A percentile compares a stretch with the other conserved stretches of the same genome.
Conservation (phyloP, 2,329 filamentous ascomycete species). For the Diplodia seriata region DNA sequence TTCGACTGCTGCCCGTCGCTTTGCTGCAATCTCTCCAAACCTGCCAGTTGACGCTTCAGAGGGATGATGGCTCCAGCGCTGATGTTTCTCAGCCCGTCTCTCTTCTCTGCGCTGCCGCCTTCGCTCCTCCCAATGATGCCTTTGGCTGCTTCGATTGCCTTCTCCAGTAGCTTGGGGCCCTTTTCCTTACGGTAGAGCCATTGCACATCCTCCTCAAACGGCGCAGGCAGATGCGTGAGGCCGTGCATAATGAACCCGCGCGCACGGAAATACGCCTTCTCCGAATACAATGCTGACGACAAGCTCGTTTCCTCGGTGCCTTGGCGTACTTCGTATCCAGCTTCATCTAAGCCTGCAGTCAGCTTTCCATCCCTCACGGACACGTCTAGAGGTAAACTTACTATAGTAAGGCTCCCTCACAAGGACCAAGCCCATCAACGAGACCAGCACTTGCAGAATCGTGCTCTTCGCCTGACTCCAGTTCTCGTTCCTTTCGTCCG, state of each 20-base stretch:
- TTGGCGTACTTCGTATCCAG: constrained; percentile 63
- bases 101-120: constrained; percentile 39
- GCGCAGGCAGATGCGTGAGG: constrained; percentile 51
- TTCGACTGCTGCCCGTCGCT: not conserved
- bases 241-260: constrained; percentile 59
- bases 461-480: constrained; percentile 63
- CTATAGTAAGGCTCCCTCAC: constrained; percentile 68
- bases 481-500: constrained; percentile 58
- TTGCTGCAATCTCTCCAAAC: constrained; percentile 43
- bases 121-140: constrained; percentile 51
- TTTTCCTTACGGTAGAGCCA: constrained; percentile 57
- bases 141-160: constrained; percentile 53
- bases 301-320: constrained; percentile 55
- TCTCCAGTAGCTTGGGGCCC: constrained; percentile 52
- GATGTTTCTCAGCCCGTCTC: constrained; percentile 56
- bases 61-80: constrained; percentile 57
- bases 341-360: constrained; percentile 57
- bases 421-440: constrained; percentile 63
- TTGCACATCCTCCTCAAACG: constrained; percentile 59
- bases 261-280: constrained; percentile 61
- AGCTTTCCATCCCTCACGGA: not conserved
- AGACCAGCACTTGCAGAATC: constrained; percentile 64
- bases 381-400: constrained; percentile 40
- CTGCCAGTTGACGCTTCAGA: constrained; percentile 50
- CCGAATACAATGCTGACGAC: constrained; percentile 59